A percentile compares a stretch with the other conserved stretches of the same genome.
Evolutionary conservation across 176 grass and related monocot genomes (phyloP).

Genomic region (Rhipidocladum racemiflorum): DNA sequence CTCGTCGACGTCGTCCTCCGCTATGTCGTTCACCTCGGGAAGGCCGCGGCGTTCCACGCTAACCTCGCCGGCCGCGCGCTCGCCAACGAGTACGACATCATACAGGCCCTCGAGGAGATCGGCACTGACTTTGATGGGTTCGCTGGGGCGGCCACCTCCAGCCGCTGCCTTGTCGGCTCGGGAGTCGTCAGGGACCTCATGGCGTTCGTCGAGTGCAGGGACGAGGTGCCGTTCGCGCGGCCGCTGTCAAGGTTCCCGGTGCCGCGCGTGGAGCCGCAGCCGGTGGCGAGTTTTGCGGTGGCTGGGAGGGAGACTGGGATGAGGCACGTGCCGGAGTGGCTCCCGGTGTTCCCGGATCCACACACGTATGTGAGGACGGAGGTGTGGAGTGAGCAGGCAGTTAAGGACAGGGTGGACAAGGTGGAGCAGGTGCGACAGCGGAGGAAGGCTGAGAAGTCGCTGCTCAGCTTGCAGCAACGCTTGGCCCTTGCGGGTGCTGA

Average conservation of each 20-base stretch:
- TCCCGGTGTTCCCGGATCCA: slow-evolving; percentile 69
- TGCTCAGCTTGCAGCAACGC: slow-evolving; percentile 67
- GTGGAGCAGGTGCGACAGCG: slow-evolving; percentile 55
- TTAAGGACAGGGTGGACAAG: slow-evolving; percentile 49
- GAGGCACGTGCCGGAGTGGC: slow-evolving; percentile 73
- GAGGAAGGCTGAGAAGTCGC: slow-evolving; percentile 72
- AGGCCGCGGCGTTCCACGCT: slow-evolving; percentile 57
- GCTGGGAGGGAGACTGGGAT: slow-evolving; percentile 35
- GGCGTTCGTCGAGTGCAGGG: slow-evolving; percentile 41
- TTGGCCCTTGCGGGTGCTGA: slow-evolving; percentile 47
- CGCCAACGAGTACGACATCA: slow-evolving; percentile 76
- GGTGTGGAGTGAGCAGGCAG: slow-evolving; percentile 47
- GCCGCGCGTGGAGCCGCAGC: not conserved
- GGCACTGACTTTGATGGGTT: slow-evolving; percentile 52
- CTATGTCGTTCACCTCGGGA: slow-evolving; percentile 69
- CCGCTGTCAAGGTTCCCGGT: slow-evolving; percentile 58
- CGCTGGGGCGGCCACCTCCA: slow-evolving; percentile 46
- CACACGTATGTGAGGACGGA: slow-evolving; percentile 50
- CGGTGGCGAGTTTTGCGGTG: slow-evolving; percentile 12
- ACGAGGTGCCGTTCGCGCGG: slow-evolving; percentile 59
- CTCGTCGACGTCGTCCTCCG: slow-evolving; percentile 62
- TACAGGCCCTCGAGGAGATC: slow-evolving; percentile 74
- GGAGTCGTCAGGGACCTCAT: slow-evolving; percentile 63
- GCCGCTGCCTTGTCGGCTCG: slow-evolving; percentile 57
- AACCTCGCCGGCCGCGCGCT: slow-evolving; percentile 61